Conservation (phyloP, 192 early-diverging fungal species). For the Coemansia nantahalensis region DNA sequence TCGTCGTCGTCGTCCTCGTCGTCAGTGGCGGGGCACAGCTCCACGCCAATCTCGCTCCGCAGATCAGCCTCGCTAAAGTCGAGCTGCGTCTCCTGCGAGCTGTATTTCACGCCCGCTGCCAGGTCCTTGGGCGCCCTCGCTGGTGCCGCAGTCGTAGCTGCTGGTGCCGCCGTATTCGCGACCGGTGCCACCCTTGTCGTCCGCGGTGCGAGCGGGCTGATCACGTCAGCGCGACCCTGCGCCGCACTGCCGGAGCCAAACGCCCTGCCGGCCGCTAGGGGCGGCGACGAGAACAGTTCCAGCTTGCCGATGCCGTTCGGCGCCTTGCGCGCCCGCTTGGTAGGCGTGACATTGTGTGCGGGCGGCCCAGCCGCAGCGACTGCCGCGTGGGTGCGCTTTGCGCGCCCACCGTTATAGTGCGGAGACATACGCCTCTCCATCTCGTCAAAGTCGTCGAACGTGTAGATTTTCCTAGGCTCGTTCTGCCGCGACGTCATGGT, state of each 20-base stretch:
- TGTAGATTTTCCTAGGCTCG: constrained; percentile 4
- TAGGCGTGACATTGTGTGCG: constrained; percentile 14
- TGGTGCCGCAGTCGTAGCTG: background rate
- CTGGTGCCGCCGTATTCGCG: too few species aligned
- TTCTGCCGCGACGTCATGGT: background rate
- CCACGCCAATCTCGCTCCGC: constrained; percentile 5
- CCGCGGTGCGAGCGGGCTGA: background rate
- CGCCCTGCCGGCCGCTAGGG: constrained; percentile 2
- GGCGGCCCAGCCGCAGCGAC: background rate
- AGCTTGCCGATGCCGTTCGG: constrained; percentile 1
- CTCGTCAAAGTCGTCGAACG: constrained; percentile 41
- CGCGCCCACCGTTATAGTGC: constrained; percentile 11
- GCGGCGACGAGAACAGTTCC: constrained; percentile 28
- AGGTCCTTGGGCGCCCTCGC: background rate
- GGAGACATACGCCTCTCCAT: constrained; percentile 22
- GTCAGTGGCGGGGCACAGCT: constrained; percentile 34
- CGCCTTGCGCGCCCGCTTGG: constrained; percentile 16
- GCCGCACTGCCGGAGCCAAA: constrained; percentile 3
- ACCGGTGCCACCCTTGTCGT: too few species aligned
- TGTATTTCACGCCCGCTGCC: constrained; percentile 3
- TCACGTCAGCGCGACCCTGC: too few species aligned
- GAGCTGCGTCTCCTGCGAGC: constrained; percentile 45
- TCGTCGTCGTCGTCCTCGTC: constrained; percentile 12
- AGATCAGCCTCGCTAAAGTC: constrained; percentile 35
- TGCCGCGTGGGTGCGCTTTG: constrained; percentile 3